These are phyloP conservation scores for Penicillium sp. DNA, from an alignment of 2,329 filamentous ascomycete genomes.

Conservation along the genomic window DNA sequence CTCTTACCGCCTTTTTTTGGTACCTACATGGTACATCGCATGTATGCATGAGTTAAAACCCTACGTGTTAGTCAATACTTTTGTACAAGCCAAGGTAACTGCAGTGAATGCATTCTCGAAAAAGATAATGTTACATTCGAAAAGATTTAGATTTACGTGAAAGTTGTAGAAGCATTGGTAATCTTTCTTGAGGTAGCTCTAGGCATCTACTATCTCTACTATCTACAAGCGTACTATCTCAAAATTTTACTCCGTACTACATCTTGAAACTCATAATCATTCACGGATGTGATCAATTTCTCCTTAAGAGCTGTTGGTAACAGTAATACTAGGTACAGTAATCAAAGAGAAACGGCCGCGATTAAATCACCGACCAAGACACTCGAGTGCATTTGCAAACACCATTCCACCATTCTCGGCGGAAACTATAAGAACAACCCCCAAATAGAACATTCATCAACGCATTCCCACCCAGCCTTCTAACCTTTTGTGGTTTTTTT, in stretches of 20 bases:
- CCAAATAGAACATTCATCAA: slow-evolving; percentile 10
- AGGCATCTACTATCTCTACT: too few species aligned
- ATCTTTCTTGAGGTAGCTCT: too few species aligned
- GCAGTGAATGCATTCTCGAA: background rate
- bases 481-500: slow-evolving; percentile 28
- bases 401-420: slow-evolving; percentile 9
- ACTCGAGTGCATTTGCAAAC: slow-evolving; percentile 5
- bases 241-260: background rate
- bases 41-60: background rate
- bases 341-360: slow-evolving; percentile 22
- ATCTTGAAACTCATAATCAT: slow-evolving; percentile 3
- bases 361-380: slow-evolving; percentile 6
- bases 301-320: slow-evolving; percentile 12
- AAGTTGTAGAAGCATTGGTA: too few species aligned
- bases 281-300: slow-evolving; percentile 25
- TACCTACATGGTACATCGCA: background rate
- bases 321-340: slow-evolving; percentile 23
- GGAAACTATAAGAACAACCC: slow-evolving; percentile 18
- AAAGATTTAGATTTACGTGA: too few species aligned
- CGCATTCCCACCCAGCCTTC: slow-evolving; percentile 20
- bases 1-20: slow-evolving; percentile 18
- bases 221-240: too few species aligned
- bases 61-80: too few species aligned
- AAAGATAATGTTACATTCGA: too few species aligned
- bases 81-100: background rate